Conservation (phyloP, 2,329 filamentous ascomycete genomes). For the Daldinia sp. region DNA sequence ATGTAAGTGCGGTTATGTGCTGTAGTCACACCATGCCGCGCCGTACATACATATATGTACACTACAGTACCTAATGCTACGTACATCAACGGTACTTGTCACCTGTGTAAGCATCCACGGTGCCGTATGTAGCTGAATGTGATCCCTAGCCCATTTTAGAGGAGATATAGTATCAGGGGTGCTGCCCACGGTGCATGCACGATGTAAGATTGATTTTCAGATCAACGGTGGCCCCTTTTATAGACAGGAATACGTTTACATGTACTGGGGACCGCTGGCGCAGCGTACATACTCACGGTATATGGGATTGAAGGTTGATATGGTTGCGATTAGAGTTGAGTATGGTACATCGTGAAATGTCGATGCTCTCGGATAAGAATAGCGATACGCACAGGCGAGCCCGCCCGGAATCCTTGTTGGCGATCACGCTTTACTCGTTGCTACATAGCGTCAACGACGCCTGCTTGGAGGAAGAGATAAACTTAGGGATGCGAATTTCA, state of each 20-base stretch:
- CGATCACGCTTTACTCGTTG: slow-evolving; percentile 35
- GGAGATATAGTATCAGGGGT: slow-evolving; percentile 36
- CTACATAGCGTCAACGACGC: slow-evolving; percentile 13
- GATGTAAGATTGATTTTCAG: slow-evolving; percentile 47
- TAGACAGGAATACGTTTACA: slow-evolving; percentile 22
- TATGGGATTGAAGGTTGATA: neutral
- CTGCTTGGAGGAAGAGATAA: slow-evolving; percentile 30
- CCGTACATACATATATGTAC: slow-evolving; percentile 38
- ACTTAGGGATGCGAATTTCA: no score
- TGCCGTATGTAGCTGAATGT: slow-evolving; percentile 28
- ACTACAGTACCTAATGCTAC: slow-evolving; percentile 37
- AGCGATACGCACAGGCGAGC: slow-evolving; percentile 15
- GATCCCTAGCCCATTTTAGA: slow-evolving; percentile 17
- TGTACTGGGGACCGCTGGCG: slow-evolving; percentile 25
- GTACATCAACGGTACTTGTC: slow-evolving; percentile 35
- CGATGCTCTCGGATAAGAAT: slow-evolving; percentile 16
- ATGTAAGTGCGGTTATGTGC: slow-evolving; percentile 48
- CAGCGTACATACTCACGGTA: slow-evolving; percentile 11
- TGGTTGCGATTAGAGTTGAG: neutral
- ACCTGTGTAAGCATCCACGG: slow-evolving; percentile 40
- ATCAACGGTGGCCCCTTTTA: slow-evolving; percentile 39
- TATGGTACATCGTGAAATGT: slow-evolving; percentile 7
- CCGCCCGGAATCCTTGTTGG: slow-evolving; percentile 35
- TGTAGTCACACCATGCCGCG: slow-evolving; percentile 44
- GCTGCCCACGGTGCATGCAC: slow-evolving; percentile 45